Base-by-base conservation (phyloP, 768 basidiomycete species). In the Gloeostereum incarnatum region DNA sequence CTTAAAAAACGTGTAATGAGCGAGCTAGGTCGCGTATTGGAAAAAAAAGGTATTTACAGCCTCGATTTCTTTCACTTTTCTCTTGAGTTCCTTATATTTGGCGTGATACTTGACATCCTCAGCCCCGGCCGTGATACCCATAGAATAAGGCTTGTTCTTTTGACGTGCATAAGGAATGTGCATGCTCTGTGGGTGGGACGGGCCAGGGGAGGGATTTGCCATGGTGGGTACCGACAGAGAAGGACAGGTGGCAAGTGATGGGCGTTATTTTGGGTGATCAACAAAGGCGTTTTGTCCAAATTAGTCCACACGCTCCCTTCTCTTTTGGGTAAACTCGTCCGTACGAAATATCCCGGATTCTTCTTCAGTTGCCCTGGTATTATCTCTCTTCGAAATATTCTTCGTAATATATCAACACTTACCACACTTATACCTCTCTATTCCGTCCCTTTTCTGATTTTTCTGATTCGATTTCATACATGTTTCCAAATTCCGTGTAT, bases 11-110 rank as follows among this genome's bases (percentile, higher is more conserved):
- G 34, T 33, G 40, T 19, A 37, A 31, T 40, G 40, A 42, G 39
- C 30, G 11, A 44, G 41, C n/a, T 44, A 49, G 44, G 45, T 40
- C 47, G 42, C 49, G 44, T 26, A 41, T 36, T 44, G 27, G 20
- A 24, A 45, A 16, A 46, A 36, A 34, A 43, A 29, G 30, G 6
- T 48, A 73, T 81, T 49, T 43, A 87, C 88, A 22, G 68, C 59
- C 62, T 91, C 88, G 46, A 90, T 83, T 59, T 90, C 86, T 55
- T 78, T 82, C 41, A 90, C 86, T 63, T 88, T 89, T 60, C 79
- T 73, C 58, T 86, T 89, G 46, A 91, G 66, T 42, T 91, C 87
- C 57, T 78, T 86, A 65, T 90, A 91, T 61, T 90, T 90, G 52
- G 75, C 72, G 43, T 85, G 81, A 56, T 90, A 91, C 60, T 87